Base-by-base conservation (phyloP, 1,284 basidiomycete genomes). In the Tausonia pullulans region DNA sequence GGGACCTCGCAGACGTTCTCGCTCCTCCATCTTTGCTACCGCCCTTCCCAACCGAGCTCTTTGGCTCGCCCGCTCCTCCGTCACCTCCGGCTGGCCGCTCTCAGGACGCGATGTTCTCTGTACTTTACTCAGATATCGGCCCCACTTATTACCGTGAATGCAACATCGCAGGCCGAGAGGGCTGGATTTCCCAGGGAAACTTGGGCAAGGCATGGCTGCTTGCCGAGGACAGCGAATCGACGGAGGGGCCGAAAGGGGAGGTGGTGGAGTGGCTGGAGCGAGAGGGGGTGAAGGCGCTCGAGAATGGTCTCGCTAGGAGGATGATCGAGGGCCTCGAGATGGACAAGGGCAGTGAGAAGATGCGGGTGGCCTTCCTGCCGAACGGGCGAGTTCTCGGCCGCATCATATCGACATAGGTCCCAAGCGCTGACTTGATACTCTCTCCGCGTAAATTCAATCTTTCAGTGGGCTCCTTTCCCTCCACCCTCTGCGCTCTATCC, bases 41-140 rank as follows among this genome's bases (percentile, higher is more conserved):
- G 8, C 60, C 60, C 10, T 61, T 45, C 53, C 60, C 60, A 7
- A 45, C 51, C 1, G 10, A 40, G 7, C 1, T 43, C 16, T 53
- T 40, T 27, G 51, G 51, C 16, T 9, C 43, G n/a, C 41, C 51
- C 9, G 27, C 27, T 2, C 60, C 60, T 48, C 51, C 51, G 41
- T 27, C 53, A 10, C 51, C 60, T 16, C 60, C 60, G 0, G 4
- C 8, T 4, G 14, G 14, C 13, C 51, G 51, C 3, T 48, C 53
- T 6, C 60, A 54, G 13, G 60, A 61, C 7, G 60, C 60, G 5
- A 46, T 52, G 13, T 61, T 61, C 52, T 52, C 60, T 2, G 60
- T 61, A 8, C 52, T 61, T 11, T 61, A 61, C 51, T 54, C 51
- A 8, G 60, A 61, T 43, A 61, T 61, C 52, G 60, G 60, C 14